phyloP scores from a whole-genome alignment of 495 filamentous ascomycete genomes.

The Neurospora sp. region DNA sequence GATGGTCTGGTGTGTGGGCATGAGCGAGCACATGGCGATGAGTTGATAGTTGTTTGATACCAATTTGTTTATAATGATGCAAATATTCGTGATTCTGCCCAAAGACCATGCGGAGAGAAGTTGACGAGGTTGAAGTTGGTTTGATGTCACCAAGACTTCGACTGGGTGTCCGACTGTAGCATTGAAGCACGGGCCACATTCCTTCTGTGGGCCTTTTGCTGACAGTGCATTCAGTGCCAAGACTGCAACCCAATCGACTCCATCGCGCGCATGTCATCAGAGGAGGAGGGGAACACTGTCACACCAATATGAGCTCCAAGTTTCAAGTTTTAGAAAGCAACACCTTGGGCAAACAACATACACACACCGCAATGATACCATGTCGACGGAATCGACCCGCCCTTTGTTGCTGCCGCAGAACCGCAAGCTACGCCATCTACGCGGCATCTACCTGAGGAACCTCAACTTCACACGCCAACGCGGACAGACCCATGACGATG shows the following conservation, averaged over 20 bases:
- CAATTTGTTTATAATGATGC: background rate
- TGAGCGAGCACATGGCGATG: background rate
- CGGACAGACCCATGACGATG: slow-evolving; percentile 76
- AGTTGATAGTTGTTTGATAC: background rate
- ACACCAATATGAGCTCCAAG: background rate
- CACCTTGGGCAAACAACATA: background rate
- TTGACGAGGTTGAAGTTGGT: background rate
- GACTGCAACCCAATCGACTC: background rate
- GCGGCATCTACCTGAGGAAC: slow-evolving; percentile 81
- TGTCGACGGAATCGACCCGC: slow-evolving; percentile 31
- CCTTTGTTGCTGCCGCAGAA: slow-evolving; percentile 55
- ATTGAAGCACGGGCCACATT: background rate
- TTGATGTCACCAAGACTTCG: background rate
- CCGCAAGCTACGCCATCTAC: slow-evolving; percentile 78
- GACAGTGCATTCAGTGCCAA: background rate
- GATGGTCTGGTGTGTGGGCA: background rate
- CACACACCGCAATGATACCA: slow-evolving; percentile 16
- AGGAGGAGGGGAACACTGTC: background rate
- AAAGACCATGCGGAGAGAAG: background rate
- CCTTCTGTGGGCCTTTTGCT: background rate
- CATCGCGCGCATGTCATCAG: background rate
- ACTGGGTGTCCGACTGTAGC: background rate
- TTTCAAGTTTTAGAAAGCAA: background rate
- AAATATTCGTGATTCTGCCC: background rate
- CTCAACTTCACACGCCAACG: slow-evolving; percentile 54